Evolutionary conservation across 176 grass and related monocot species (phyloP).

Genomic region (Oryza coarctata): DNA sequence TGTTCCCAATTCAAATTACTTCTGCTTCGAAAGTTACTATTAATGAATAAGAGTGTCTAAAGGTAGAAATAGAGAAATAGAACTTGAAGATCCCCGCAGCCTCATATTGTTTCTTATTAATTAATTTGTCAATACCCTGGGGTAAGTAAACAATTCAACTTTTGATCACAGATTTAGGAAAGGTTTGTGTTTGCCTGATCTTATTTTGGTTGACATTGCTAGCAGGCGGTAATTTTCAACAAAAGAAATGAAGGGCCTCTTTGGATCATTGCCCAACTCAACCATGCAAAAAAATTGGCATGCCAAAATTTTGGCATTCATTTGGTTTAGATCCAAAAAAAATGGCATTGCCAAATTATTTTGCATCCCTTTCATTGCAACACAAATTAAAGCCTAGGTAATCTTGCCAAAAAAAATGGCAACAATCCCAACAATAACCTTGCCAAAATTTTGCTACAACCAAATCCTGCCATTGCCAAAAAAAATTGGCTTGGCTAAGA

Average conservation of each 20-base stretch:
- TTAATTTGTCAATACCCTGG: neutral
- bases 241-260: neutral
- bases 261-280: no score
- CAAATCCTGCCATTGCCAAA: no score
- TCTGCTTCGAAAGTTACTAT: slow-evolving; percentile 11
- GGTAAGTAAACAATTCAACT: neutral
- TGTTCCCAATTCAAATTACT: neutral
- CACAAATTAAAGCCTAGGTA: no score
- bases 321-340: no score
- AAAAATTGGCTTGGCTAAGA: no score
- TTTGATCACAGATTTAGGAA: slow-evolving; percentile 3
- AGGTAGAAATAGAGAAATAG: neutral
- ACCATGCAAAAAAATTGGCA: no score
- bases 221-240: slow-evolving; percentile 6
- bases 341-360: no score
- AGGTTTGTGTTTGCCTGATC: neutral
- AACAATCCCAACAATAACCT: no score
- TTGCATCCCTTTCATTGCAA: no score
- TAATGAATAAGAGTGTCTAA: neutral
- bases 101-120: slow-evolving; percentile 8
- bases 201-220: neutral
- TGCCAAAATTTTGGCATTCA: no score
- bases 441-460: no score
- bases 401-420: no score
- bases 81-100: neutral